These are phyloP conservation scores for Gymnopus androsaceus DNA, from an alignment of 1,284 basidiomycete species.

Conservation along the genomic window DNA sequence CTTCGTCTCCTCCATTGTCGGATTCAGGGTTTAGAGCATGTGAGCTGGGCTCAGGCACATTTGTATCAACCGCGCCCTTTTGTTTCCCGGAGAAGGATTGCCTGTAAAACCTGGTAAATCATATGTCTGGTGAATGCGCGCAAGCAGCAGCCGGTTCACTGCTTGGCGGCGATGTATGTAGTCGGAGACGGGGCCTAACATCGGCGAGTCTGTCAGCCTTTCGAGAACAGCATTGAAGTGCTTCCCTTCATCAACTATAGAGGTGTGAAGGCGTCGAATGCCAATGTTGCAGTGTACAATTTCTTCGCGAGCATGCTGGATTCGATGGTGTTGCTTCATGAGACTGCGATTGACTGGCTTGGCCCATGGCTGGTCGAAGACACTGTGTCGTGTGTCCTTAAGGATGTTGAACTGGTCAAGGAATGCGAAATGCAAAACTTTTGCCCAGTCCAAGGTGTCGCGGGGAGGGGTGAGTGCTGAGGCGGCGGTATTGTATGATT, in stretches of 20 bases:
- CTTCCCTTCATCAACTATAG: conserved; percentile 29
- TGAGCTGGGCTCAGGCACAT: background rate
- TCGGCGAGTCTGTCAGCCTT: background rate
- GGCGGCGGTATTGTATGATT: conserved; percentile 30
- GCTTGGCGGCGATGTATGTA: background rate
- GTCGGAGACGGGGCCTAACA: background rate
- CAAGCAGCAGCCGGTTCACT: background rate
- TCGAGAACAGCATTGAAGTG: background rate
- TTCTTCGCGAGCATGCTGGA: conserved; percentile 33
- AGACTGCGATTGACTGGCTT: too few relatives aligned
- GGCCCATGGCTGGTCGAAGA: conserved; percentile 29
- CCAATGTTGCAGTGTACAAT: conserved; percentile 34
- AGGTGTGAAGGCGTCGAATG: conserved; percentile 30
- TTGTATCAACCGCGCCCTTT: background rate
- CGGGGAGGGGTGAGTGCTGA: too few relatives aligned
- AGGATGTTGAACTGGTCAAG: conserved; percentile 30
- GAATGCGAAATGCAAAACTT: conserved; percentile 9
- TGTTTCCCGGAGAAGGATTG: background rate
- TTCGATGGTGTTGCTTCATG: conserved; percentile 27
- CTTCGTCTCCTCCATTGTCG: too few relatives aligned
- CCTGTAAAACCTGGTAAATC: conserved; percentile 1
- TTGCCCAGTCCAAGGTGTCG: conserved; percentile 33
- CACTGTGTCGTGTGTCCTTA: conserved; percentile 28
- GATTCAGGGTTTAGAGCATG: too few relatives aligned
- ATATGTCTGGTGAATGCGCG: background rate